Evolutionary conservation across 2,329 filamentous ascomycete genomes (phyloP).

Genomic region (Alternaria panax): DNA sequence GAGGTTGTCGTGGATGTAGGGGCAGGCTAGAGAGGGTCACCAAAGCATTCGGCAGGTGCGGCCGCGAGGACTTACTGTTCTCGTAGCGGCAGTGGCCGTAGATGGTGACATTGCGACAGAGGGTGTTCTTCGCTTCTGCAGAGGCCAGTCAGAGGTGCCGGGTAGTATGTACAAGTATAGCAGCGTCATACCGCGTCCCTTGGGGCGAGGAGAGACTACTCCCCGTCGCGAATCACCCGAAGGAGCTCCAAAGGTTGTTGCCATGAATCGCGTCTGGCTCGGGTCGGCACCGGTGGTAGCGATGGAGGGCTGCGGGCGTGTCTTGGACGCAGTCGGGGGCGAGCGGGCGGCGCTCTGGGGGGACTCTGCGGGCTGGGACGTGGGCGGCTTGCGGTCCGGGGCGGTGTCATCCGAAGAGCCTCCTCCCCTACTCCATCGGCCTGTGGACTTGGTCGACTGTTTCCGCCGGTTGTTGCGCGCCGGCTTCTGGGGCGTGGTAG

Average conservation of each 20-base stretch:
- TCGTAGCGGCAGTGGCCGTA: constrained; percentile 93
- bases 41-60: constrained; percentile 13
- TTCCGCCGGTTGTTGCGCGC: constrained; percentile 35
- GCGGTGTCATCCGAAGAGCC: constrained; percentile 40
- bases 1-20: constrained; percentile 84
- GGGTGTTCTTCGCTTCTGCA: constrained; percentile 78
- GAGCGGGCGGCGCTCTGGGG: constrained; percentile 24
- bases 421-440: constrained; percentile 42
- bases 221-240: constrained; percentile 52
- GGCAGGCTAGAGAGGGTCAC: constrained; percentile 61
- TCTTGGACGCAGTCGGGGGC: constrained; percentile 28
- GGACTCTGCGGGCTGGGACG: constrained; percentile 28
- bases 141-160: constrained; percentile 29
- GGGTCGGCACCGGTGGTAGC: constrained; percentile 23
- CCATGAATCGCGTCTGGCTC: constrained; percentile 44
- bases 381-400: constrained; percentile 33
- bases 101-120: constrained; percentile 91
- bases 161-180: constrained; percentile 6
- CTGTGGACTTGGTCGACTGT: constrained; percentile 33
- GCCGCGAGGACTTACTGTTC: constrained; percentile 64
- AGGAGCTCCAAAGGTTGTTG: constrained; percentile 46
- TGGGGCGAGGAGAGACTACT: constrained; percentile 53
- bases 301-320: constrained; percentile 23
- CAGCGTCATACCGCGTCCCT: constrained; percentile 51
- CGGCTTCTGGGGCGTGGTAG: constrained; percentile 38